Percentiles rank a stretch among this genome's conserved stretches.
Evolutionary conservation across 495 filamentous ascomycete genomes (phyloP).

Genomic region (Podospora australis): DNA sequence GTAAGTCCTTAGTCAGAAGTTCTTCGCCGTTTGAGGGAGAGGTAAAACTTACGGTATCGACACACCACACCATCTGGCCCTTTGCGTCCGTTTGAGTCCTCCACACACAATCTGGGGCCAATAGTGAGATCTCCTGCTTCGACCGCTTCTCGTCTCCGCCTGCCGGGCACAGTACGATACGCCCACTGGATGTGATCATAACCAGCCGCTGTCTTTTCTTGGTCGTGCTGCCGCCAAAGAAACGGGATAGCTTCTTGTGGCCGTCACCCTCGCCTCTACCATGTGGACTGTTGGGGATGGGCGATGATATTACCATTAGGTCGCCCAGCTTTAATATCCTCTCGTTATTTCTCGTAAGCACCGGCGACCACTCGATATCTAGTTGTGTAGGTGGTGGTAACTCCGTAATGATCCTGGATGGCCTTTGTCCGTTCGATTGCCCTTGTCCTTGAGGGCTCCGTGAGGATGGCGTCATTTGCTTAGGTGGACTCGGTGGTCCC

Average conservation of each 20-base stretch:
- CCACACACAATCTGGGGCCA: slow-evolving; percentile 66
- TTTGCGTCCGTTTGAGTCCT: slow-evolving; percentile 74
- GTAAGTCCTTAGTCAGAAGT: neutral
- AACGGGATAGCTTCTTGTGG: slow-evolving; percentile 80
- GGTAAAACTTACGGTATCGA: slow-evolving; percentile 74
- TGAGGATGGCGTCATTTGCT: slow-evolving; percentile 46
- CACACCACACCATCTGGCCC: slow-evolving; percentile 78
- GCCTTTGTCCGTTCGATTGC: slow-evolving; percentile 45
- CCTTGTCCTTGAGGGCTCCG: slow-evolving; percentile 28
- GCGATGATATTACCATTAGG: slow-evolving; percentile 70
- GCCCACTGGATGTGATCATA: slow-evolving; percentile 87
- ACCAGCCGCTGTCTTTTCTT: slow-evolving; percentile 91
- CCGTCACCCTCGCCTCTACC: slow-evolving; percentile 48
- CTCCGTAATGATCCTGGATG: slow-evolving; percentile 86
- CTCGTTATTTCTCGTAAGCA: slow-evolving; percentile 84
- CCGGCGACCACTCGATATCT: slow-evolving; percentile 98
- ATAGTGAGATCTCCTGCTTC: slow-evolving; percentile 80
- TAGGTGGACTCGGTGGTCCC: slow-evolving; percentile 41
- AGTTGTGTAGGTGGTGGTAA: slow-evolving; percentile 91
- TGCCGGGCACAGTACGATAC: slow-evolving; percentile 84
- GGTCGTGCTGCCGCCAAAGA: slow-evolving; percentile 82
- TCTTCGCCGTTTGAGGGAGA: neutral
- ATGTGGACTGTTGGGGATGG: slow-evolving; percentile 63
- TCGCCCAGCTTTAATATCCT: slow-evolving; percentile 93
- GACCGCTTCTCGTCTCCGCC: slow-evolving; percentile 94